Evolutionary conservation across 805 yeast species (phyloP), one percentile per base, ranked within the genome.

Genomic region (Yarrowia yakushimensis): DNA sequence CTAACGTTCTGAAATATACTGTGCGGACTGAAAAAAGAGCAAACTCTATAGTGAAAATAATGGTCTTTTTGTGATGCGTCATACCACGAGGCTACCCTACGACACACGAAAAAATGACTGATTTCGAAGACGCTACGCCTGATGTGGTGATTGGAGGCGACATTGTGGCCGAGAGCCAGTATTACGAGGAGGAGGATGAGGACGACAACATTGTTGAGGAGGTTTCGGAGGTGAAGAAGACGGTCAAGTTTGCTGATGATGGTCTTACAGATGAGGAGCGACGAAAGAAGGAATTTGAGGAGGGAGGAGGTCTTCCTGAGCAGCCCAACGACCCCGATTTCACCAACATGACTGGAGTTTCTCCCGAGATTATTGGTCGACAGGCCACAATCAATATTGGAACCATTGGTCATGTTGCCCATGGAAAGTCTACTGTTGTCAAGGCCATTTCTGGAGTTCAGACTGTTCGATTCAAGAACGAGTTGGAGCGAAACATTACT

Each of bases 351-450:
- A 89, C 93, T 52, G 97, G 99, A 33, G 79, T 90, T 66, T 87
- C 96, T 8, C 94, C 96, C 62, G 99, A 92, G 72, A 96, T 94
- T 73, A 94, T 94, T 78, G 73, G 69, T 62, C 88, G 99, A 83
- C 99, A 94, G 80, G 99, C 99, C 66, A 94, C 99, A 55, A 90
- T 94, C 74, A 94, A 94, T 77, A 94, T 94, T 73, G 99, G 99
- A 77, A 90, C 97, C 64, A 90, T 90, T 75, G 97, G 96, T 66
- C 97, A 90, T 77, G 97, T 90, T 69, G 97, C 97, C 63, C 97
- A 90, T 80, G 97, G 97, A 77, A 90, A 90, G 76, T 85, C 91
- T 63, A 90, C 97, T 11, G 97, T 90, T 36, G 97, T 90, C 43
- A 87, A 92, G 77, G 97, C 97, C 67, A 94, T 94, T 69, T 92